Conservation (phyloP, 257 asterid species). For the Anisodus acutangulus region DNA sequence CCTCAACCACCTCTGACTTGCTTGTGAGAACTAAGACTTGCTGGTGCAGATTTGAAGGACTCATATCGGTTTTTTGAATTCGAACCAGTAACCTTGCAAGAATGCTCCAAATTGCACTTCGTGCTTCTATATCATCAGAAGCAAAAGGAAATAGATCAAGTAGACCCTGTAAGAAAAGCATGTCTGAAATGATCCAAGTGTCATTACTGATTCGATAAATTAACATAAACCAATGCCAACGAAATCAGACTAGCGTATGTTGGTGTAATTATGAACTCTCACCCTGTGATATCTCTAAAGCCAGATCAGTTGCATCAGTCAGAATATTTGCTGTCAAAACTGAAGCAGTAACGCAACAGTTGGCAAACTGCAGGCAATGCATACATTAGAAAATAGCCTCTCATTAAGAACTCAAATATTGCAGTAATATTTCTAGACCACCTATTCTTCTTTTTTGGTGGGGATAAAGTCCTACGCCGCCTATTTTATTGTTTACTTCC, state of each 20-base stretch:
- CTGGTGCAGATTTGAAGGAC: constrained; percentile 48
- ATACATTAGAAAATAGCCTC: constrained; percentile 10
- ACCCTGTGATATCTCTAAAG: constrained; percentile 69
- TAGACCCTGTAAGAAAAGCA: constrained; percentile 67
- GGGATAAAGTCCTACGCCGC: not conserved
- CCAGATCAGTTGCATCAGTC: constrained; percentile 57
- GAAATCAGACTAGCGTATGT: constrained; percentile 20
- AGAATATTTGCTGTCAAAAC: constrained; percentile 80
- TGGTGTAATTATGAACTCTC: constrained; percentile 19
- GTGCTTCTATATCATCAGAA: constrained; percentile 66
- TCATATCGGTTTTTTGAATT: constrained; percentile 52
- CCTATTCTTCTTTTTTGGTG: not conserved
- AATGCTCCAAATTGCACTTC: constrained; percentile 78
- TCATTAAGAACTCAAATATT: not conserved
- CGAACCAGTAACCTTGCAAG: constrained; percentile 59
- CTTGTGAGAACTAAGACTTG: constrained; percentile 62
- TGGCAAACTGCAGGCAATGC: constrained; percentile 61
- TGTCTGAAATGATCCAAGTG: constrained; percentile 56
- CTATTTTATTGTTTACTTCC: constrained; percentile 18
- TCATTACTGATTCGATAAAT: constrained; percentile 16
- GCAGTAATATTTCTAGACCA: not conserved
- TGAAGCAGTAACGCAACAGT: constrained; percentile 80
- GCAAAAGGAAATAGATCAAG: constrained; percentile 73
- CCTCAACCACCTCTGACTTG: constrained; percentile 66
- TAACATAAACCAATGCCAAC: constrained; percentile 26